phyloP scores from a whole-genome alignment of 768 basidiomycete species.

The Tulasnella sp. region DNA sequence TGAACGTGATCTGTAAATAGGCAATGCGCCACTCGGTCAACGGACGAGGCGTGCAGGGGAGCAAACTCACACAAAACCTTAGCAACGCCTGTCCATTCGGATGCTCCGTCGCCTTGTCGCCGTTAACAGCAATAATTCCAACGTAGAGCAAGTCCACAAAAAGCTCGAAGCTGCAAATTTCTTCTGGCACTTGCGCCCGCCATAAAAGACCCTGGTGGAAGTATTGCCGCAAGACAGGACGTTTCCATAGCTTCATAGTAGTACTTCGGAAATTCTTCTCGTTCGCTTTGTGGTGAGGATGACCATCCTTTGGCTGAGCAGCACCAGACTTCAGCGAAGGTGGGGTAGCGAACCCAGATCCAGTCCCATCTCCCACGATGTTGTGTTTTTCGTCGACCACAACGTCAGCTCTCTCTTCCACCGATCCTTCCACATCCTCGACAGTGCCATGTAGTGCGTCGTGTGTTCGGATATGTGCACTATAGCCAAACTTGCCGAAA shows the following conservation, averaged over 20 bases:
- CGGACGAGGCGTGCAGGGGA: not conserved
- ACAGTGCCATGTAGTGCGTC: not conserved
- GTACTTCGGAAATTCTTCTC: no score
- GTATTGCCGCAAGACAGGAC: not conserved
- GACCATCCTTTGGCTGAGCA: no score
- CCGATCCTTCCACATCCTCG: not conserved
- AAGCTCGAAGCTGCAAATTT: not conserved
- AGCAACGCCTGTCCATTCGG: not conserved
- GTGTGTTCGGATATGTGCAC: not conserved
- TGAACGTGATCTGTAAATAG: slow-evolving; percentile 6
- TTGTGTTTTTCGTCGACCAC: no score
- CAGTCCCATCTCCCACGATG: no score
- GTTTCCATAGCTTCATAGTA: not conserved
- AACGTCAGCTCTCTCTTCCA: no score
- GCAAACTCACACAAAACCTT: not conserved
- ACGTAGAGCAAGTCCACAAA: slow-evolving; percentile 12
- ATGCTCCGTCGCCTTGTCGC: slow-evolving; percentile 4
- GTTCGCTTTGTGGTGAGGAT: no score
- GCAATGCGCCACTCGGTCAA: not conserved
- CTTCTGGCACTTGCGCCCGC: not conserved
- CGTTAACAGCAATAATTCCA: slow-evolving; percentile 13
- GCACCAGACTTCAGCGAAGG: no score
- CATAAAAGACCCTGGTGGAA: slow-evolving; percentile 4
- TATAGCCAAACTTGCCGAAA: not conserved
- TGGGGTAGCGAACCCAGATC: no score